phyloP scores from a whole-genome alignment of 768 basidiomycete species.

The Boletus reticulatus region DNA sequence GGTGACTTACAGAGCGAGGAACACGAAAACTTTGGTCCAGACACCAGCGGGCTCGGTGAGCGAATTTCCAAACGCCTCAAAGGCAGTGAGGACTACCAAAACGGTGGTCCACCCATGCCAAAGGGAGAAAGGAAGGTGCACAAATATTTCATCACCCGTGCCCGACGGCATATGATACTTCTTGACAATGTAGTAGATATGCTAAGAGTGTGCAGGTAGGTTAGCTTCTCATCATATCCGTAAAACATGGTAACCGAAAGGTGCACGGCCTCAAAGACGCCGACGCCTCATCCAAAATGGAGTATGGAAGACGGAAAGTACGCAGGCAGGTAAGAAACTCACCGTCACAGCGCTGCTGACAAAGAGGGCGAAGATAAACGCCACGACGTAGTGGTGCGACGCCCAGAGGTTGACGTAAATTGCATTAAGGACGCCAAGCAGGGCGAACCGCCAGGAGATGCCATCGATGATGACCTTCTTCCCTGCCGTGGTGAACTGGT shows the following conservation, averaged over 20 bases:
- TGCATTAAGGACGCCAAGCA: conserved; percentile 83
- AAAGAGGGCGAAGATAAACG: conserved; percentile 86
- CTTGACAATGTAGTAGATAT: conserved; percentile 95
- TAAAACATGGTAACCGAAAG: background rate
- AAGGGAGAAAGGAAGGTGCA: conserved; percentile 95
- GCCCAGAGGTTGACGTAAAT: conserved; percentile 90
- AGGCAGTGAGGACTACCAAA: conserved; percentile 75
- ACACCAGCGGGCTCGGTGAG: conserved; percentile 62
- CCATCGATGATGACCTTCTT: conserved; percentile 82
- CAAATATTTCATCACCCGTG: conserved; percentile 77
- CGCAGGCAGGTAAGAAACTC: conserved; percentile 10
- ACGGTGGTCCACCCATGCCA: conserved; percentile 94
- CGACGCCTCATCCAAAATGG: conserved; percentile 7
- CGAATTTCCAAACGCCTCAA: conserved; percentile 88
- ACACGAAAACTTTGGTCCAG: conserved; percentile 94
- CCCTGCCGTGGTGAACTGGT: conserved; percentile 79
- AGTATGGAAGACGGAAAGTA: conserved; percentile 11
- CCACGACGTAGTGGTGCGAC: conserved; percentile 68
- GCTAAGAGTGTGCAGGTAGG: conserved; percentile 37
- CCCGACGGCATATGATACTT: conserved; percentile 70
- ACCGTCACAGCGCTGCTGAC: conserved; percentile 71
- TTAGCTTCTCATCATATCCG: conserved; percentile 15
- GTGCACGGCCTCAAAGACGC: conserved; percentile 1
- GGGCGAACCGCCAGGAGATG: conserved; percentile 87
- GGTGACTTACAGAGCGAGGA: conserved; percentile 73